Percentiles rank a stretch among this genome's conserved stretches.
These are phyloP conservation scores for Myriosclerotinia scirpicola DNA, from an alignment of 2,329 filamentous ascomycete genomes.

Conservation along the genomic window DNA sequence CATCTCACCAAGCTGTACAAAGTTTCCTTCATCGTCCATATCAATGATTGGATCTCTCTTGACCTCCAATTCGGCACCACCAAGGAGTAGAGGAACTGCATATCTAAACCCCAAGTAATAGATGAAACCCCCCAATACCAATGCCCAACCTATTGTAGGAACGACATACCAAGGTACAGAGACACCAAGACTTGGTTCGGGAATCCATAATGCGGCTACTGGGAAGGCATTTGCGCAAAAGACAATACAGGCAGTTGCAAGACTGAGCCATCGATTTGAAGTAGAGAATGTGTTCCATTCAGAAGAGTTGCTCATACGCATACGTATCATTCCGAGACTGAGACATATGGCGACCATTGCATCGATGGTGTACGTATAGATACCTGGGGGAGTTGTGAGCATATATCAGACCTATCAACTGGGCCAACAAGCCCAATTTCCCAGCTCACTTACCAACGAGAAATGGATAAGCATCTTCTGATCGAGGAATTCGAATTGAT, in stretches of 20 bases:
- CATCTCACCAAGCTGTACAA: conserved; percentile 15
- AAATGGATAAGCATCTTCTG: conserved; percentile 21
- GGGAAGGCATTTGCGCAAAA: conserved; percentile 18
- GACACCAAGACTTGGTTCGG: not conserved
- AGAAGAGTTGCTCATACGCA: conserved; percentile 1
- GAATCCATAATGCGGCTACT: conserved; percentile 13
- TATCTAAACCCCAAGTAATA: conserved; percentile 15
- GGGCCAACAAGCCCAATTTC: not conserved
- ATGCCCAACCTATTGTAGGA: conserved; percentile 22
- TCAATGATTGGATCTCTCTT: not conserved
- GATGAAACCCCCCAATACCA: not conserved
- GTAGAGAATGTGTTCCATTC: conserved; percentile 16
- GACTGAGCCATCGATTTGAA: conserved; percentile 17
- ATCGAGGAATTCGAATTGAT: conserved; percentile 12
- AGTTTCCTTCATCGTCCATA: conserved; percentile 7
- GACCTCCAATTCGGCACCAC: conserved; percentile 10
- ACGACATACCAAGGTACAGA: conserved; percentile 21
- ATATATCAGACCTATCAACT: conserved; percentile 23
- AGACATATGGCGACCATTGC: conserved; percentile 37
- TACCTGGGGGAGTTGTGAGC: conserved; percentile 34
- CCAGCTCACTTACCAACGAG: conserved; percentile 12
- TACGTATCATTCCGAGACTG: conserved; percentile 16
- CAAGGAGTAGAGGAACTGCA: not conserved
- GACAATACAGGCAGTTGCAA: conserved; percentile 17
- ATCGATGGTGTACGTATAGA: conserved; percentile 47